Evolutionary conservation across 169 alveolate genomes (phyloP).

Genomic region (Eimeria tenella): DNA sequence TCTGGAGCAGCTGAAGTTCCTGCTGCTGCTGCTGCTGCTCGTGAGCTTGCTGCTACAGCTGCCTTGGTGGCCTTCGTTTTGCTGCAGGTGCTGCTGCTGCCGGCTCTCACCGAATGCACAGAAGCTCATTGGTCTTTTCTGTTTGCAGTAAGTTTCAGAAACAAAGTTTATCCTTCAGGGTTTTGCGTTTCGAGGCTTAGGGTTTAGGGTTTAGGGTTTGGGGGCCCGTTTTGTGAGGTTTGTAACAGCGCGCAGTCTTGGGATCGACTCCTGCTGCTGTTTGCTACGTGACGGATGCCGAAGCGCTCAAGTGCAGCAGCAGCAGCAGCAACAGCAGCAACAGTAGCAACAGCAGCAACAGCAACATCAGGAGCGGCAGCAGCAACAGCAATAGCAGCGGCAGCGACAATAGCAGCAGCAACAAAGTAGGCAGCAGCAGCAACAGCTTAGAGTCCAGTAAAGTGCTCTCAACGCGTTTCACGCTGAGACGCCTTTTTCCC

Average conservation of each 20-base stretch:
- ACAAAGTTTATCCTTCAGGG: too few species aligned
- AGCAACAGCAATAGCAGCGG: constrained; percentile 15
- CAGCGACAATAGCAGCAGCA: constrained; percentile 2
- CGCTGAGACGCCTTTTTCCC: constrained; percentile 18
- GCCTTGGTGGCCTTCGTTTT: not conserved
- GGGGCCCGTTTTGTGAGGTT: not conserved
- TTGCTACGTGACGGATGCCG: constrained; percentile 48
- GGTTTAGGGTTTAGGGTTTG: constrained; percentile 35
- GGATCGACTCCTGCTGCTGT: constrained; percentile 59
- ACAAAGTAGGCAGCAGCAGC: not conserved
- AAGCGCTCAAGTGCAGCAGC: constrained; percentile 27
- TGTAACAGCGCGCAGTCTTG: constrained; percentile 55
- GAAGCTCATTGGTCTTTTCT: not conserved
- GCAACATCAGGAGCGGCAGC: not conserved
- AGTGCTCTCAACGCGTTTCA: not conserved
- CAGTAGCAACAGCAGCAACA: constrained; percentile 39
- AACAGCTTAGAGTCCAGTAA: not conserved
- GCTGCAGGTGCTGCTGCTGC: constrained; percentile 69
- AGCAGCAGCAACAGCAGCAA: constrained; percentile 37
- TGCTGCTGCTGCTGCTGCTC: constrained; percentile 48
- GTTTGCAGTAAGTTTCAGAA: not conserved
- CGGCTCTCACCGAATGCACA: not conserved
- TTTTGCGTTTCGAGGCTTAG: not conserved
- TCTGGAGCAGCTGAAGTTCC: constrained; percentile 13
- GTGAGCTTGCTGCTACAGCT: not conserved